Conservation (phyloP, 768 basidiomycete species). For the Lactarius sp. region DNA sequence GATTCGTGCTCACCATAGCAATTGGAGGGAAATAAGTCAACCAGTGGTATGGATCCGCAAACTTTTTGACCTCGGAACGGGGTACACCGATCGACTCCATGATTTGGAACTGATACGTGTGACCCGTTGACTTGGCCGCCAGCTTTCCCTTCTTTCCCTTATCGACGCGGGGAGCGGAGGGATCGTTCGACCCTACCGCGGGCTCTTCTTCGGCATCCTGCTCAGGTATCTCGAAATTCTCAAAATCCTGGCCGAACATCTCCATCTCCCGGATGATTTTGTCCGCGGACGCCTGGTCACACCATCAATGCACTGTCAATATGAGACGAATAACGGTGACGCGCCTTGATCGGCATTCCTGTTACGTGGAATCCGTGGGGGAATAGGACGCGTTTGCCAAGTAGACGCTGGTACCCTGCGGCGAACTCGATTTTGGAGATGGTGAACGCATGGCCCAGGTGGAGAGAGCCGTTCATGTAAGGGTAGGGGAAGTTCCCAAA, state of each 20-base stretch:
- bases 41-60: conserved; percentile 95
- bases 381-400: conserved; percentile 91
- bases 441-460: conserved; percentile 96
- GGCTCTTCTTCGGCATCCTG: conserved; percentile 42
- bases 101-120: conserved; percentile 98
- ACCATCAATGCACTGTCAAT: neutral
- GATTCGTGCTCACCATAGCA: conserved; percentile 52
- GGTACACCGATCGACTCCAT: conserved; percentile 93
- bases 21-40: conserved; percentile 93
- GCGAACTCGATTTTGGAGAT: conserved; percentile 98
- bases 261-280: conserved; percentile 97
- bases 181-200: conserved; percentile 40
- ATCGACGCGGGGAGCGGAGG: conserved; percentile 43
- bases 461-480: conserved; percentile 98
- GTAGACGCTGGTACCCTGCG: conserved; percentile 91
- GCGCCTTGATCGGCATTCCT: conserved; percentile 98
- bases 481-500: conserved; percentile 95
- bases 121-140: conserved; percentile 85
- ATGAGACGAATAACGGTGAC: conserved; percentile 26
- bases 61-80: conserved; percentile 86
- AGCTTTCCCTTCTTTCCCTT: conserved; percentile 97
- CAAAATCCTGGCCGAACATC: conserved; percentile 89
- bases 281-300: conserved; percentile 81
- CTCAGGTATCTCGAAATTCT: conserved; percentile 51
- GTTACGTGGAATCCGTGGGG: conserved; percentile 98